Conservation (phyloP, 2,329 filamentous ascomycete genomes). For the Calonectria montana region DNA sequence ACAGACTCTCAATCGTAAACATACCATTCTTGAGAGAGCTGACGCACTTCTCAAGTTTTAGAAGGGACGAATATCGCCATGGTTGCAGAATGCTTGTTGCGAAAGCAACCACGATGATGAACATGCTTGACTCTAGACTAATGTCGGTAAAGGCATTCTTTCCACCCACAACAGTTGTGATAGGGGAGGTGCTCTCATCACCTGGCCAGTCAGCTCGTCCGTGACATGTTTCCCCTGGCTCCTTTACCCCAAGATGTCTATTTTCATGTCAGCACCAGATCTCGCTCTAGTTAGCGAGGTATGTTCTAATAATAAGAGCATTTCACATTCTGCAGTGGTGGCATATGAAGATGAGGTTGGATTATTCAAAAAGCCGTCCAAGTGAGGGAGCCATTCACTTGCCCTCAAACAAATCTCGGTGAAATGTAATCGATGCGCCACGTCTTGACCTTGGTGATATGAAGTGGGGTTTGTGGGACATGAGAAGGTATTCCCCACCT, state of each 20-base stretch:
- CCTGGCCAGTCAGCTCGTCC: too few species aligned
- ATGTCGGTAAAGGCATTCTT: background rate
- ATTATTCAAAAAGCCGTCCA: background rate
- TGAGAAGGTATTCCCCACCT: conserved; percentile 7
- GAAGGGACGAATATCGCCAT: too few species aligned
- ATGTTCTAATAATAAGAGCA: too few species aligned
- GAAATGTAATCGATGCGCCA: conserved; percentile 3
- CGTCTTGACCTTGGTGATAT: conserved; percentile 2
- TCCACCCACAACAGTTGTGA: background rate
- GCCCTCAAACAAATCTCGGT: background rate
- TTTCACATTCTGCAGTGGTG: background rate
- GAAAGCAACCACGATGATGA: background rate
- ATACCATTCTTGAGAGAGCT: too few species aligned
- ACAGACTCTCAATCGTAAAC: too few species aligned
- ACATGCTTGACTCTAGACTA: background rate
- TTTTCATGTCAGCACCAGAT: background rate
- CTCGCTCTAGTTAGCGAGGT: too few species aligned
- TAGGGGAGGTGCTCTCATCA: too few species aligned
- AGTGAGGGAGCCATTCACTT: background rate
- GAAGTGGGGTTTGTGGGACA: conserved; percentile 14
- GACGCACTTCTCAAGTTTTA: too few species aligned
- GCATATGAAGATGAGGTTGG: background rate
- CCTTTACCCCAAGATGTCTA: too few species aligned
- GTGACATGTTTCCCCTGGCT: too few species aligned
- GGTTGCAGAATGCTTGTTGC: background rate